Evolutionary conservation across 1,284 basidiomycete genomes (phyloP).

Genomic region (Fistulinella cinereoalba): DNA sequence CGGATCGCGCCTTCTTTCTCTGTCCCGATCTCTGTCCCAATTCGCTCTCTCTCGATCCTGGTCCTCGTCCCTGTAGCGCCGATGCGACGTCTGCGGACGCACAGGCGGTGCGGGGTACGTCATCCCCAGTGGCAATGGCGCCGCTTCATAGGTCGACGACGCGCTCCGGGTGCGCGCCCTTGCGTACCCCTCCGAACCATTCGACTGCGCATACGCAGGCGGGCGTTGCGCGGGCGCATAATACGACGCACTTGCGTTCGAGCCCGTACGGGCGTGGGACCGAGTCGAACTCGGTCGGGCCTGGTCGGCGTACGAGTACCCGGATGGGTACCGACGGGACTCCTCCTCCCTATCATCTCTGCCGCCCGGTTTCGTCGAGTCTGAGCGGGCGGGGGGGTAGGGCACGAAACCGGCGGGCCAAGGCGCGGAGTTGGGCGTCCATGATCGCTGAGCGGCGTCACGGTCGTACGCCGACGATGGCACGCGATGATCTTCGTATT

Average conservation of each 20-base stretch:
- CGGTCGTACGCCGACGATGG: constrained; percentile 3
- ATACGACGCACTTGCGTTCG: not conserved
- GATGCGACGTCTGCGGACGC: constrained; percentile 28
- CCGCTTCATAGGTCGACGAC: constrained; percentile 27
- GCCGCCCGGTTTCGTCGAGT: not conserved
- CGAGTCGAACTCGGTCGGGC: not conserved
- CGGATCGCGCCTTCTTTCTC: not conserved
- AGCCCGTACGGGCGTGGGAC: not conserved
- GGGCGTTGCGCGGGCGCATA: not conserved
- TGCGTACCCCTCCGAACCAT: not conserved
- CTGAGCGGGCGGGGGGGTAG: constrained; percentile 3
- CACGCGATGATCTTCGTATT: not conserved
- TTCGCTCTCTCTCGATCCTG: not conserved
- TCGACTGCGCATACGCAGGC: not conserved
- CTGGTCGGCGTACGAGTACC: not conserved
- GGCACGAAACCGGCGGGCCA: constrained; percentile 21
- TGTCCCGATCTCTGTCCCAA: constrained; percentile 3
- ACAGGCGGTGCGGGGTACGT: constrained; percentile 32
- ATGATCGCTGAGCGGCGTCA: constrained; percentile 11
- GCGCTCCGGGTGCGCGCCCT: constrained; percentile 17
- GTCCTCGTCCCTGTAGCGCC: constrained; percentile 7
- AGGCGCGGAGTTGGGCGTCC: constrained; percentile 1
- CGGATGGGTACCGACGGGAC: not conserved
- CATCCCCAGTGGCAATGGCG: constrained; percentile 33
- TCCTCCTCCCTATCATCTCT: not conserved